A percentile compares a stretch with the other conserved stretches of the same genome.
These are phyloP conservation scores for Trichosporon sp. DNA, from an alignment of 1,284 basidiomycete species.

Conservation along the genomic window DNA sequence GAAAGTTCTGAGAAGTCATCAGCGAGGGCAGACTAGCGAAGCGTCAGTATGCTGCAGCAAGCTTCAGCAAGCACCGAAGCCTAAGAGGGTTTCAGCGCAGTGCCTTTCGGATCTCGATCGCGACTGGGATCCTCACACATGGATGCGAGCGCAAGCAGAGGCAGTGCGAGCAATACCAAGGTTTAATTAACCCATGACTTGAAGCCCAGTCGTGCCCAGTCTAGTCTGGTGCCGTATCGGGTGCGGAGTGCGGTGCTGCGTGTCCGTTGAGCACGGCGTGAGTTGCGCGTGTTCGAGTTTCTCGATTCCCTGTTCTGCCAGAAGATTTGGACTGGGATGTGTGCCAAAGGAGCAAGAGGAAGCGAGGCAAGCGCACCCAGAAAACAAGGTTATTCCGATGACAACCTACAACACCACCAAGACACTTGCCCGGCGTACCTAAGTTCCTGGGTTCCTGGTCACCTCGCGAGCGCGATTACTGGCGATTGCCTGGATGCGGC, in stretches of 20 bases:
- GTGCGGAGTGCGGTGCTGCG: too few species aligned
- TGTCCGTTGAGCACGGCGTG: background rate
- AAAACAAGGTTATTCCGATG: conserved; percentile 14
- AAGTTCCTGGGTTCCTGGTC: conserved; percentile 3
- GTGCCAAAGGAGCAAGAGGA: background rate
- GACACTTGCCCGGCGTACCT: conserved; percentile 18
- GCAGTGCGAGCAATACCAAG: background rate
- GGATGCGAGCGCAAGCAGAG: background rate
- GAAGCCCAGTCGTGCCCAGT: background rate
- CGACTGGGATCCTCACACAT: background rate
- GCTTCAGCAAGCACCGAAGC: background rate
- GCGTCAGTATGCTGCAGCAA: background rate
- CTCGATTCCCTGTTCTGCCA: background rate
- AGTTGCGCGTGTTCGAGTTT: conserved; percentile 8
- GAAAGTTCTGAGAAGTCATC: background rate
- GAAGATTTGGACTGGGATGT: background rate
- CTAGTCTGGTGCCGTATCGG: too few species aligned
- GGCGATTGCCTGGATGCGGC: background rate
- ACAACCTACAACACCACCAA: background rate
- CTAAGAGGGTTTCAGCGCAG: conserved; percentile 1
- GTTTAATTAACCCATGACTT: conserved; percentile 4
- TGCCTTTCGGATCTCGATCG: conserved; percentile 2
- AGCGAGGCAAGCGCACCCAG: background rate
- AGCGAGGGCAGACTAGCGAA: background rate
- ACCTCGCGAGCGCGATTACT: background rate